Base-by-base conservation (phyloP, 1,284 basidiomycete genomes). In the Tilletia indica region DNA sequence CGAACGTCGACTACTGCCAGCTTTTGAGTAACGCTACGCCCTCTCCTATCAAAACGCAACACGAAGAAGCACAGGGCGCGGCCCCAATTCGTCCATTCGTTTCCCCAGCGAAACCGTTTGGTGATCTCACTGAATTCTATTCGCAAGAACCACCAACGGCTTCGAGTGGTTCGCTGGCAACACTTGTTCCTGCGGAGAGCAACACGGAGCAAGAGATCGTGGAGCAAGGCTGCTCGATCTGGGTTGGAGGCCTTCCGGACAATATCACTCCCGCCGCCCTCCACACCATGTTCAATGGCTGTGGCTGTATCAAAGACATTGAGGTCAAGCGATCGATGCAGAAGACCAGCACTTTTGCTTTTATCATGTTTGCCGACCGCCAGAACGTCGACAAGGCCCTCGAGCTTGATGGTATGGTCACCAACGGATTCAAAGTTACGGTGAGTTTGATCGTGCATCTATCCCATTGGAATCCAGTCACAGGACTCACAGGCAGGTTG, bases 211-310 rank as follows among this genome's bases (percentile, higher is more conserved):
- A 58, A 5, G 56, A 58, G 34, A n/a, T 58, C 12, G 56, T 58
- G 21, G 56, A 58, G 3, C 56, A 31, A 34, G 56, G 56, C 56
- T 58, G 56, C 56, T 58, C 56, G 56, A 58, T 58, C 56, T 58
- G 56, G 56, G 56, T 31, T 4, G 56, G 56, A 5, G 21, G 21
- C 12, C 56, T 58, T 11, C 12, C 56, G 19, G 56, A 58, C 12
- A 25, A 31, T 12, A 31, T 58, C 21, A 58, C 56, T 12, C 11
- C 56, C 12, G 5, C 56, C 6, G 34, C 56, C 34, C 25, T 58
- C 12, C 21, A 25, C 5, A 21, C 12, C 56, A 14, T 31, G 5
- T 58, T 58, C 56, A 31, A 12, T 25, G 34, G 3, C 4, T 58
- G 56, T 31, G 56, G 56, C 21, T 31, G 25, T 31, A 58, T 58